Conservation (phyloP, 257 asterid genomes). For the Voacanga thouarsii region DNA sequence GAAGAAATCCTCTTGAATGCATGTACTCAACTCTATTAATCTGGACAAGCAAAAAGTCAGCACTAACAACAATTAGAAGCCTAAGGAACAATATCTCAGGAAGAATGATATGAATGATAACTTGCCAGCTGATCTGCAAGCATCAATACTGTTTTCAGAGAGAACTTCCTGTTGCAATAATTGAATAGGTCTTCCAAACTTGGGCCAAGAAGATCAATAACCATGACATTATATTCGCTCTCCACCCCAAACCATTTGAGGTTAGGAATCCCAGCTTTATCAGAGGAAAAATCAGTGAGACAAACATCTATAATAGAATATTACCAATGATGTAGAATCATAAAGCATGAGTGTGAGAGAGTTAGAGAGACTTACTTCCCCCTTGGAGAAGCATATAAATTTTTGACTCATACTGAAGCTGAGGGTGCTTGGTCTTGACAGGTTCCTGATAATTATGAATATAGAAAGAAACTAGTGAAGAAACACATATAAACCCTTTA, state of each 20-base stretch:
- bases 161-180: slow-evolving; percentile 75
- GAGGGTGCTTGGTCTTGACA: slow-evolving; percentile 83
- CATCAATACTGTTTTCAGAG: slow-evolving; percentile 84
- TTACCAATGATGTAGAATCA: neutral
- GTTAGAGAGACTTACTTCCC: slow-evolving; percentile 57
- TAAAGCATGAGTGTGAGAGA: slow-evolving; percentile 7
- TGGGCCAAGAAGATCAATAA: slow-evolving; percentile 93
- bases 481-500: neutral
- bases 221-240: slow-evolving; percentile 82
- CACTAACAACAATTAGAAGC: slow-evolving; percentile 12
- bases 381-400: slow-evolving; percentile 87
- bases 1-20: slow-evolving; percentile 97
- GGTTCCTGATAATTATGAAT: slow-evolving; percentile 53
- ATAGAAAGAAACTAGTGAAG: slow-evolving; percentile 7
- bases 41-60: slow-evolving; percentile 33
- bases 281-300: slow-evolving; percentile 22
- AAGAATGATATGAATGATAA: slow-evolving; percentile 15
- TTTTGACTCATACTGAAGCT: slow-evolving; percentile 88
- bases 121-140: slow-evolving; percentile 91
- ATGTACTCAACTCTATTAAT: slow-evolving; percentile 91
- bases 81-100: slow-evolving; percentile 14
- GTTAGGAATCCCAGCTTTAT: slow-evolving; percentile 79
- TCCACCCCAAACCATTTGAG: slow-evolving; percentile 91
- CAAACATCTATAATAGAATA: neutral
- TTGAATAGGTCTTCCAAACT: slow-evolving; percentile 90